Evolutionary conservation across 2,329 filamentous ascomycete genomes (phyloP).

Genomic region (Mollisia scopiformis): DNA sequence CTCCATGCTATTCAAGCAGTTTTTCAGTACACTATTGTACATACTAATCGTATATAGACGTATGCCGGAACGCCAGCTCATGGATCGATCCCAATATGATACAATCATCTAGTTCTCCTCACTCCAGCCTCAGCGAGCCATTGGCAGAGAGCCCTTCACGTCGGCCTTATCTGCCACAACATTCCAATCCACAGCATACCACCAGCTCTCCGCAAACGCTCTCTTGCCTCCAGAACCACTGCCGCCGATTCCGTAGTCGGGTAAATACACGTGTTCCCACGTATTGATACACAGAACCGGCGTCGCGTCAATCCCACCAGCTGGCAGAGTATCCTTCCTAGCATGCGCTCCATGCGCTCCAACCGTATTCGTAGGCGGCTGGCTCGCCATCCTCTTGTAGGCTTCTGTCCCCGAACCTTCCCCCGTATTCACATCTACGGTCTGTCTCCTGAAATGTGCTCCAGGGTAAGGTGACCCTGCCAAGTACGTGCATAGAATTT

Average conservation of each 20-base stretch:
- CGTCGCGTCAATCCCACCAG: slow-evolving; percentile 69
- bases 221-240: slow-evolving; percentile 72
- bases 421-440: slow-evolving; percentile 71
- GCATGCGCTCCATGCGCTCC: slow-evolving; percentile 36
- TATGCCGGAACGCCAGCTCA: slow-evolving; percentile 18
- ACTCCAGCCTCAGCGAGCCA: not conserved
- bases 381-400: slow-evolving; percentile 40
- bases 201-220: slow-evolving; percentile 79
- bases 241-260: slow-evolving; percentile 69
- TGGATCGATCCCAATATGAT: slow-evolving; percentile 25
- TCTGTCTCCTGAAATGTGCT: slow-evolving; percentile 75
- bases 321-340: slow-evolving; percentile 48
- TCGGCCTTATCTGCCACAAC: slow-evolving; percentile 54
- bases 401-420: slow-evolving; percentile 42
- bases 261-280: slow-evolving; percentile 93
- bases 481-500: slow-evolving; percentile 86
- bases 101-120: slow-evolving; percentile 12
- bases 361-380: slow-evolving; percentile 36
- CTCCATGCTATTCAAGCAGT: not conserved
- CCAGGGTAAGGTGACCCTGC: slow-evolving; percentile 86
- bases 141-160: not conserved
- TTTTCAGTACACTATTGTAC: slow-evolving; percentile 1
- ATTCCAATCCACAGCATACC: slow-evolving; percentile 85
- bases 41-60: not conserved
- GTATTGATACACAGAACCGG: slow-evolving; percentile 92